Base-by-base conservation (phyloP, 768 basidiomycete species). In the Rubroboletus pulcherrimus region DNA sequence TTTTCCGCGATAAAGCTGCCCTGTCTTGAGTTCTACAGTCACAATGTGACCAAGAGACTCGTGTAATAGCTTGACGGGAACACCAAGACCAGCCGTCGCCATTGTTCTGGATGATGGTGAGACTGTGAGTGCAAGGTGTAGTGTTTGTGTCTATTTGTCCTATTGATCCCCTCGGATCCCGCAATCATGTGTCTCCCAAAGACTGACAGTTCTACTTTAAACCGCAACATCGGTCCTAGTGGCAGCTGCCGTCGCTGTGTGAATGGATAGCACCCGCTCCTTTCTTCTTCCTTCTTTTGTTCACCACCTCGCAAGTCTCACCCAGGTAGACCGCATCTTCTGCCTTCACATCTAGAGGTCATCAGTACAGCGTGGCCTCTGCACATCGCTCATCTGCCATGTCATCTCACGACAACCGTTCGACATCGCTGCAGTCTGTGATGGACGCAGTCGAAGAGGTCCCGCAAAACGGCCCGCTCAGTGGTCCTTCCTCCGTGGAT, bases 11-110 rank as follows among this genome's bases (percentile, higher is more conserved):
- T 98, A 99, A 49, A 97, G 82, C 70, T 98, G 95, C 10, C 95
- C 96, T 2, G 94, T 97, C 75, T 98, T 98, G 54, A 98, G 83
- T 73, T 99, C 97, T n/a, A 95, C 93, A 5, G 96, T 98, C 61
- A 99, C 89, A 53, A 98, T 78, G 67, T 99, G 97, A 21, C 97
- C 97, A 30, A 98, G 78, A 53, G 92, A 91, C 77, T 98, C 97
- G 68, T 98, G 96, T 42, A 98, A 79, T 48, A 99, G 84, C 73
- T 98, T 98, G 60, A 97, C 90, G 57, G 96, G 96, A 55, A 98
- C 91, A 71, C 95, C 95, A 57, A 97, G 82, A 59, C 91, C 78
- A 48, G 72, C 68, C 45, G 69, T 85, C 70, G 85, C 56, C 71
- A 71, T 77, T 62, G 34, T 62, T 39, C 47, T 56, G 34, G 50